Evolutionary conservation across 2,329 filamentous ascomycete species (phyloP), one percentile per base, ranked within the genome.

Genomic region (Berkeleyomyces rouxiae): DNA sequence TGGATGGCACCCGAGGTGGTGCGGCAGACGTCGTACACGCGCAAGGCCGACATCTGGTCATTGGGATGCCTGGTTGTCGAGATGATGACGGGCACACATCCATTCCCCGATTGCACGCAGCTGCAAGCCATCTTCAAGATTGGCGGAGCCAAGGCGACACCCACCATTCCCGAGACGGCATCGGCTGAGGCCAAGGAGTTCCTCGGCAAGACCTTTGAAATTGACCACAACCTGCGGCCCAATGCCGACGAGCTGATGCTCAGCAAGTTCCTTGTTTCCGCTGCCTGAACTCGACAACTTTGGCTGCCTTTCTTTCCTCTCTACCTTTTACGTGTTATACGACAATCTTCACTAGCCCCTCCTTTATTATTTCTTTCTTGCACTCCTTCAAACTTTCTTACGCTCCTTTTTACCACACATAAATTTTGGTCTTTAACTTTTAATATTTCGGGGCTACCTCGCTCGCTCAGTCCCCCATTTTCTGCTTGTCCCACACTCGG

Each of bases 1-100:
- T 99, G 93, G 93, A 99, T 99, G 93, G 93, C 93, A 0, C 93
- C 93, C 7, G 93, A 99, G 76, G 93, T 99, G 23, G 93, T 99
- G 66, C 93, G 93, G 70, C 93, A 97, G 75, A 97, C 92, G 2
- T 91, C 90, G 4, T 96, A 99, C 75, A 97, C 92, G 4, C 90
- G 92, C 75, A 97, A 97, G 76, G 93, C 93, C 11, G 93, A 99
- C 70, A 99, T 99, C 68, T 99, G 93, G 93, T 96, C 90, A 55
- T 82, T 99, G 33, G 93, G 93, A 42, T 99, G 93, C 72, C 78
- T 99, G 60, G 90, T 99, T 11, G 92, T 99, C 33, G 93, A 99
- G 77, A 99, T 99, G 93, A 96, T 97, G 80, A 97, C 93, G 10
- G 93, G 93, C 63, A 87, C 84, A 53, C 93, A 97, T 72, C 93